These are phyloP conservation scores for Cladosporium halotolerans DNA, from an alignment of 2,329 filamentous ascomycete species.

Conservation along the genomic window DNA sequence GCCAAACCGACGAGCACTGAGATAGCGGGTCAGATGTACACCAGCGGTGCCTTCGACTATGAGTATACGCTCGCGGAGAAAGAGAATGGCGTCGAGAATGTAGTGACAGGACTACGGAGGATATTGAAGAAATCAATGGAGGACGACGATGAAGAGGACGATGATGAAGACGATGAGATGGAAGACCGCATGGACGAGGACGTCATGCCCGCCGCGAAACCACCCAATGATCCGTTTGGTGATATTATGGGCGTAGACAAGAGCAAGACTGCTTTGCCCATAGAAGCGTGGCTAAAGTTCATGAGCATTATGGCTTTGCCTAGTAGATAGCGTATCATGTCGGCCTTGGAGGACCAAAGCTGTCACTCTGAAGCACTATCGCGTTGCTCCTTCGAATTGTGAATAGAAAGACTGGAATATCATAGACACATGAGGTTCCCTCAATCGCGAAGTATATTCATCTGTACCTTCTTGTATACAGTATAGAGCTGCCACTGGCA, in stretches of 20 bases:
- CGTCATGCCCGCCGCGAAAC: slow-evolving; percentile 4
- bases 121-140: slow-evolving; percentile 30
- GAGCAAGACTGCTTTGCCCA: neutral
- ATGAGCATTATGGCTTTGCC: slow-evolving; percentile 5
- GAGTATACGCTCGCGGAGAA: slow-evolving; percentile 68
- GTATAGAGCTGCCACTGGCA: too few species aligned
- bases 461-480: too few species aligned
- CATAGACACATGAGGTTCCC: neutral
- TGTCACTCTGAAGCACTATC: too few species aligned
- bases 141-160: slow-evolving; percentile 46
- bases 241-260: slow-evolving; percentile 2
- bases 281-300: slow-evolving; percentile 8
- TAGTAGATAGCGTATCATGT: neutral
- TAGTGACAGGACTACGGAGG: slow-evolving; percentile 63
- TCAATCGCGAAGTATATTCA: neutral
- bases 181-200: slow-evolving; percentile 17
- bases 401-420: too few species aligned
- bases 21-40: slow-evolving; percentile 24
- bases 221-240: neutral
- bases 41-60: slow-evolving; percentile 48
- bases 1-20: slow-evolving; percentile 45
- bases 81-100: slow-evolving; percentile 58
- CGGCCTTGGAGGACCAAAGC: too few species aligned
- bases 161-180: slow-evolving; percentile 40
- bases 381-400: too few species aligned